Base-by-base conservation (phyloP, 352 stramenopile genomes). In the Pythium pyrilobum region DNA sequence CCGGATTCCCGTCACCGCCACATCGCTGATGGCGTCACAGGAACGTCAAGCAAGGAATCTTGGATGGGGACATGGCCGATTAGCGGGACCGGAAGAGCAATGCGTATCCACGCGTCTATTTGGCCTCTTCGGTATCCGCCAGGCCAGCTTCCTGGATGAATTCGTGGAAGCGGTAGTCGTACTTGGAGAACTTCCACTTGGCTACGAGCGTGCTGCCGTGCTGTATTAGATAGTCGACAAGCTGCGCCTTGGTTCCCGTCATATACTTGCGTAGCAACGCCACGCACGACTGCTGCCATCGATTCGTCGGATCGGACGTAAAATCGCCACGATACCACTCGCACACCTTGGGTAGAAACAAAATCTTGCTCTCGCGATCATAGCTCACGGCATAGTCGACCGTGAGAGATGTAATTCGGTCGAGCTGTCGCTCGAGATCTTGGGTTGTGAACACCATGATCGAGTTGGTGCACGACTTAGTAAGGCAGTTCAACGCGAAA, bases 401-500 rank as follows among this genome's bases (percentile, higher is more conserved):
- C 4, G 53, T 71, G n/a, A 67, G 55, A 7, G 56, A 25, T 15
- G 34, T 66, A 23, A 69, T 65, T 38, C 47, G 58, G 36, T 79
- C 63, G 34, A 87, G 54, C 41, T 83, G 77, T 16, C 55, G 42
- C 47, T 90, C 75, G 48, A 93, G 71, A 36, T 83, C 74, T 23
- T 69, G 66, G 31, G 68, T 76, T 31, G 72, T 74, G 47, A 88
- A 94, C 18, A 94, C 68, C 20, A 64, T 44, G 10, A 86, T 62
- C 0, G 52, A 39, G 16, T 61, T 59, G 18, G 52, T 49, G 36
- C 67, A 83, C 13, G 76, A 83, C 38, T 71, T 74, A 18, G 73
- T 84, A 32, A 83, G 67, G 51, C 66, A 82, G 54, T 87, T 87
- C 3, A 87, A 56, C 1, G 73, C 73, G 49, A 85, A 87, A 44